Evolutionary conservation across 352 stramenopile genomes (phyloP), one percentile per base, ranked within the genome.

Genomic region (Saprolegnia parasitica): DNA sequence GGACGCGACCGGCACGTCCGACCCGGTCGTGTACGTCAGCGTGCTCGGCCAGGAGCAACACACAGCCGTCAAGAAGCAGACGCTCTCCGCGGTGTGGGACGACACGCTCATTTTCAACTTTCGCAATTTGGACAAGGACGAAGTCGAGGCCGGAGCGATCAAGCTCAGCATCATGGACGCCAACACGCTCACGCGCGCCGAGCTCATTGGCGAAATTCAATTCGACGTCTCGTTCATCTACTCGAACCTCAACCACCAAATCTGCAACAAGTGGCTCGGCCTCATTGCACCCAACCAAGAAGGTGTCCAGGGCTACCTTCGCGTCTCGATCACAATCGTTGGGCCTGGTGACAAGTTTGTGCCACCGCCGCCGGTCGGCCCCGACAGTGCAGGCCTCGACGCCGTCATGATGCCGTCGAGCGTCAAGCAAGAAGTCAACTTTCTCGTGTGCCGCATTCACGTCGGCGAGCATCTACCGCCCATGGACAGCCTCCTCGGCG

Each of bases 1-100:
- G 62, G 88, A 96, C 52, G 77, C 86, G 0, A 90, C 91, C 0
- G 91, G 91, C 2, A 96, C 87, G 13, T 95, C 84, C 0, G 93
- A 98, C 65, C 93, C 93, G 0, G 89, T 98, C 21, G 89, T 96
- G 56, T 96, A 96, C 55, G 86, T 96, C 15, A 85, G 92, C 67
- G 83, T 93, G 0, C 80, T 97, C 21, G 84, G 80, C n/a, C 83
- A 96, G 60, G 90, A 91, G 66, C 80, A 93, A 65, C 81, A 96
- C 58, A 96, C 87, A 0, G 68, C 76, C 2, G 78, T 89, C 50
- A 89, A 96, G 78, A 88, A 93, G 68, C 77, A 96, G 71, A 72
- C 93, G 71, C 81, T 93, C 18, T 91, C 81, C 56, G 91, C 83
- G 46, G 88, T 94, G 26, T 94, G 83, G 83, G 86, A 94, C 47